A percentile compares a stretch with the other conserved stretches of the same genome.
Evolutionary conservation across 306 rosid species (phyloP).

Genomic region (Lotus japonicus): DNA sequence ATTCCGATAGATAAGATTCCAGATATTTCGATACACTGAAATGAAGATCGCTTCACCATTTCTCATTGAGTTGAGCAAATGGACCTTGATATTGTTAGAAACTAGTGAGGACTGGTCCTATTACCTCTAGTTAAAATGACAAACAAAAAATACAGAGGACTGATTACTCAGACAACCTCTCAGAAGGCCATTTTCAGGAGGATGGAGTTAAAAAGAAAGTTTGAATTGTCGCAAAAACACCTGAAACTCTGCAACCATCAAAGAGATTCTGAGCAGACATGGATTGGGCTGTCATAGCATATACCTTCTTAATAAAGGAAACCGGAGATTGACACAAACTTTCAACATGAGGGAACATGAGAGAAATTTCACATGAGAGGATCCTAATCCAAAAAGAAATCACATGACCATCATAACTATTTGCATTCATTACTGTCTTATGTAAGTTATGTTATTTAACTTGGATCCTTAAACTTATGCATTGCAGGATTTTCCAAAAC

Average conservation of each 20-base stretch:
- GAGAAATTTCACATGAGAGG: too few species aligned
- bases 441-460: slow-evolving; percentile 7
- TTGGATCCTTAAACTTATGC: neutral
- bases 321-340: too few species aligned
- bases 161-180: neutral
- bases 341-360: too few species aligned
- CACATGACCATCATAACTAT: neutral
- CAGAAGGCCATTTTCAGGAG: neutral
- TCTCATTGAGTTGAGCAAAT: neutral
- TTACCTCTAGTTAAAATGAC: neutral
- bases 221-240: neutral
- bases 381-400: too few species aligned
- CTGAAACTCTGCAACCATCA: neutral
- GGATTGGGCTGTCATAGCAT: neutral
- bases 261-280: neutral
- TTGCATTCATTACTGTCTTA: neutral
- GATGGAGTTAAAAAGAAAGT: neutral
- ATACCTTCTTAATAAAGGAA: neutral
- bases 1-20: neutral
- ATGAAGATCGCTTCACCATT: neutral
- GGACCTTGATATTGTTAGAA: neutral
- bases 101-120: neutral
- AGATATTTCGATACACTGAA: neutral
- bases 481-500: slow-evolving; percentile 68
- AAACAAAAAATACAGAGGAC: neutral